Percentiles rank a stretch among this genome's conserved stretches.
phyloP scores from a whole-genome alignment of 805 yeast genomes.

The Candida stauntonica region DNA sequence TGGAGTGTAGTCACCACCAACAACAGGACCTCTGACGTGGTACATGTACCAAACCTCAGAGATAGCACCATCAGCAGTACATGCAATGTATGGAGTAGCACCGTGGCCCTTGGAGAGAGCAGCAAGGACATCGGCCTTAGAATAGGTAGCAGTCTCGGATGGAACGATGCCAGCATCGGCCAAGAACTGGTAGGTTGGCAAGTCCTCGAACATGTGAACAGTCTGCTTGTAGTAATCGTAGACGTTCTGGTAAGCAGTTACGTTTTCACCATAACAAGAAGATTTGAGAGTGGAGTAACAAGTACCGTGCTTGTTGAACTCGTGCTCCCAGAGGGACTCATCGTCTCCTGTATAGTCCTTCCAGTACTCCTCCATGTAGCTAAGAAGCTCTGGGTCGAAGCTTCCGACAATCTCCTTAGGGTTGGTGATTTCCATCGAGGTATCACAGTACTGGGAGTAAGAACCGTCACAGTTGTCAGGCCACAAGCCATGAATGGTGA shows the following conservation, averaged over 20 bases:
- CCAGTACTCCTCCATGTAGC: conserved; percentile 62
- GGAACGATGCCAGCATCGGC: conserved; percentile 71
- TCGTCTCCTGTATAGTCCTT: conserved; percentile 67
- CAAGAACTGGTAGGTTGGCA: conserved; percentile 68
- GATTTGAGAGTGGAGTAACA: conserved; percentile 81
- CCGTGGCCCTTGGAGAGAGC: conserved; percentile 51
- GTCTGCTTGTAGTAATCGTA: conserved; percentile 67
- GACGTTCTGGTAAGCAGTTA: conserved; percentile 36
- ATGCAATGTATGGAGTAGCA: conserved; percentile 54
- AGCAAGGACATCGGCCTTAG: conserved; percentile 47
- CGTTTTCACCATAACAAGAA: conserved; percentile 49
- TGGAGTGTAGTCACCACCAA: conserved; percentile 58
- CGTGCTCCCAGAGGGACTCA: conserved; percentile 79
- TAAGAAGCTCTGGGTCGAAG: conserved; percentile 44
- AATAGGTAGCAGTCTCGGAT: conserved; percentile 48
- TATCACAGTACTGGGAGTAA: conserved; percentile 75
- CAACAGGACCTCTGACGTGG: conserved; percentile 67
- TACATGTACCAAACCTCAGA: conserved; percentile 72
- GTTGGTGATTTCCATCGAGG: conserved; percentile 47
- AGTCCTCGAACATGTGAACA: conserved; percentile 48
- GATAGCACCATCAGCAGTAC: conserved; percentile 46
- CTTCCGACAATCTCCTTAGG: conserved; percentile 42
- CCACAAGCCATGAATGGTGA: conserved; percentile 87
- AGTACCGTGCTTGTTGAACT: conserved; percentile 91
- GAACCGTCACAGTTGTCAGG: conserved; percentile 84